Evolutionary conservation across 345 rosid genomes (phyloP).

Genomic region (thale cress (Arabidopsis thaliana)): TAIR10.1 NC_003074.8:9009501-9010000

Average conservation of each 20-base stretch:
- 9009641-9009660: neutral
- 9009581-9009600: too few relatives aligned
- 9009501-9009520: neutral
- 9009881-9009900: slow-evolving; percentile 37
- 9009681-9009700: slow-evolving; percentile 41
- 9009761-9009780: slow-evolving; percentile 26
- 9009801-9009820: slow-evolving; percentile 37
- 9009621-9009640: slow-evolving; percentile 18
- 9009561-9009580: neutral
- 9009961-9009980: slow-evolving; percentile 9
- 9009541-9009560: neutral
- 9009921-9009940: neutral
- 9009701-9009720: slow-evolving; percentile 5
- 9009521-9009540: neutral
- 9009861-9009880: neutral
- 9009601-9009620: too few relatives aligned
- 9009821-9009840: slow-evolving; percentile 30
- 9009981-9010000: slow-evolving; percentile 14
- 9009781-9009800: slow-evolving; percentile 19
- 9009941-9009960: slow-evolving; percentile 1
- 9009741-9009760: slow-evolving; percentile 18
- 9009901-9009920: neutral
- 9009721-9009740: neutral
- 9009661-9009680: slow-evolving; percentile 27
- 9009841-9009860: slow-evolving; percentile 13